phyloP scores from a whole-genome alignment of 108 stramenopile species.

The Asterionellopsis glacialis region DNA sequence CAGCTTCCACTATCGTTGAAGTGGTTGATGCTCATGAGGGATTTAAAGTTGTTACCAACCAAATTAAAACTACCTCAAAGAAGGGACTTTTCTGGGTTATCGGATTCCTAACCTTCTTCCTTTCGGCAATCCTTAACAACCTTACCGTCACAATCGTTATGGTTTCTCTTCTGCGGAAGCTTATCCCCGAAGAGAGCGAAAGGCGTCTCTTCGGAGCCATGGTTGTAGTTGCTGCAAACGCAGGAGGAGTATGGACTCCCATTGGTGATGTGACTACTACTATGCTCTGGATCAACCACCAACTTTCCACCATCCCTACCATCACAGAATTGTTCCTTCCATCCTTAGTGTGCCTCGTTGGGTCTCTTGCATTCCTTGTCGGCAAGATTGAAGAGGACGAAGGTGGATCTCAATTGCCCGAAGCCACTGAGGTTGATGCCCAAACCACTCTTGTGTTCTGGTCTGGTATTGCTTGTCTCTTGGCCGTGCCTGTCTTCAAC shows the following conservation, averaged over 20 bases:
- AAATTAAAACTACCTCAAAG: conserved; percentile 87
- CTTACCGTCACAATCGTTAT: conserved; percentile 94
- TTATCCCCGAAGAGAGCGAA: conserved; percentile 80
- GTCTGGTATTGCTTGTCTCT: conserved; percentile 78
- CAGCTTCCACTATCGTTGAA: conserved; percentile 91
- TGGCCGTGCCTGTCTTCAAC: conserved; percentile 84
- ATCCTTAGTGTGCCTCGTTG: conserved; percentile 78
- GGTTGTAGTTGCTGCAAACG: conserved; percentile 94
- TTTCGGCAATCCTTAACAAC: conserved; percentile 90
- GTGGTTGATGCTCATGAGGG: conserved; percentile 94
- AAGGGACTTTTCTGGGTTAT: conserved; percentile 89
- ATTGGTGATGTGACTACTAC: conserved; percentile 96
- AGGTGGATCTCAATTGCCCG: conserved; percentile 37
- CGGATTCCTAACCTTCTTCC: conserved; percentile 89
- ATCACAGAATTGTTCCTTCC: conserved; percentile 85
- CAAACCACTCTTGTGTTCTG: conserved; percentile 85
- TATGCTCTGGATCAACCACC: conserved; percentile 94
- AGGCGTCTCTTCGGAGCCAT: conserved; percentile 89
- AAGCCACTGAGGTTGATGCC: conserved; percentile 70
- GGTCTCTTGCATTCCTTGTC: conserved; percentile 77
- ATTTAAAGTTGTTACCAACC: conserved; percentile 92
- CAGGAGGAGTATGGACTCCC: conserved; percentile 94
- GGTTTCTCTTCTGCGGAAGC: conserved; percentile 82
- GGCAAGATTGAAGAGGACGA: conserved; percentile 79
- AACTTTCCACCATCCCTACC: conserved; percentile 87